These are phyloP conservation scores for Glebionis coronaria DNA, from an alignment of 129 eudicot genomes.

Conservation along the genomic window DNA sequence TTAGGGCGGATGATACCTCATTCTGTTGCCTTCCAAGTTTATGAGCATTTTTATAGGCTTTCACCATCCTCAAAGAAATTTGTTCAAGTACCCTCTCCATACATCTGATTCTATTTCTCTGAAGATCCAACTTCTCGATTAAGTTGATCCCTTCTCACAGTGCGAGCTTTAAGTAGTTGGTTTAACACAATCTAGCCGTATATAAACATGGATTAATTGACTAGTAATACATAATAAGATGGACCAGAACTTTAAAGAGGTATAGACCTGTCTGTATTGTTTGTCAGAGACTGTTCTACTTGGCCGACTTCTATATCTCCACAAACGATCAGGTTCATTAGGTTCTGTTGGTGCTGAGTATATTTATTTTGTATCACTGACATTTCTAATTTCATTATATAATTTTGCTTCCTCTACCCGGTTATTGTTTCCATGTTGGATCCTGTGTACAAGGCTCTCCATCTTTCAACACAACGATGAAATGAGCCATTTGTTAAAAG, in stretches of 20 bases:
- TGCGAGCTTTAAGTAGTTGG: background rate
- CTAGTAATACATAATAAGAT: background rate
- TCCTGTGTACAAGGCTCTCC: slow-evolving; percentile 8
- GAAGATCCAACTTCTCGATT: background rate
- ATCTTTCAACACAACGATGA: background rate
- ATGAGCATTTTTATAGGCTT: slow-evolving; percentile 3
- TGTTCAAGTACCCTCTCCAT: slow-evolving; percentile 10
- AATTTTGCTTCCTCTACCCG: background rate
- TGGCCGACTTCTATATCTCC: background rate
- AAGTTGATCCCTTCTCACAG: background rate
- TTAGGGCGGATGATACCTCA: background rate
- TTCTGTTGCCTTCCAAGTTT: background rate
- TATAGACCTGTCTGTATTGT: background rate
- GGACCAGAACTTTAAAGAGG: background rate
- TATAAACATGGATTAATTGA: background rate
- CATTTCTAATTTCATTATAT: slow-evolving; percentile 12
- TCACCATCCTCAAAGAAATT: background rate
- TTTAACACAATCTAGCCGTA: background rate
- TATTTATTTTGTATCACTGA: slow-evolving; percentile 6
- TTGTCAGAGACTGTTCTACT: background rate
- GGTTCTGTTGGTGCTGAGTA: slow-evolving; percentile 2
- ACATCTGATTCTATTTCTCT: slow-evolving; percentile 7
- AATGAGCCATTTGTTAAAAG: background rate
- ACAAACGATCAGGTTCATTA: background rate
- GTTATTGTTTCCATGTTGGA: slow-evolving; percentile 17